Conservation (phyloP, 2,329 filamentous ascomycete species). For the Furcasterigmium sp. region DNA sequence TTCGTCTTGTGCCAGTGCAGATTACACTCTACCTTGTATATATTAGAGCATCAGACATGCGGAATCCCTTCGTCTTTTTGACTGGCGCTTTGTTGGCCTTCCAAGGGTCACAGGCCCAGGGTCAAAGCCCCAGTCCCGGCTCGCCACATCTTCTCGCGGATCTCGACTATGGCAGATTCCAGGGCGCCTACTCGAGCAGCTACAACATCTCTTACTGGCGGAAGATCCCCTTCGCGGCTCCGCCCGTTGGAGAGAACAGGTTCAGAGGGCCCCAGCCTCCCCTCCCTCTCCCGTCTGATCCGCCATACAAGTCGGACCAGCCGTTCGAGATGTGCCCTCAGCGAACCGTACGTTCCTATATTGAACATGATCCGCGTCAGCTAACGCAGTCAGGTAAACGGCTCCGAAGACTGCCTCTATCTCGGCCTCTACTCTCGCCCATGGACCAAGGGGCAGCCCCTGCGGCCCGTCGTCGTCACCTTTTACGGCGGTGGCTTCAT, state of each 20-base stretch:
- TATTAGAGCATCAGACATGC: no score
- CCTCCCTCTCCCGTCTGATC: conserved; percentile 31
- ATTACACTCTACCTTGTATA: no score
- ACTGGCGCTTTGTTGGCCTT: no score
- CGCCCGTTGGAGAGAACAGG: conserved; percentile 50
- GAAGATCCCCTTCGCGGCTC: conserved; percentile 56
- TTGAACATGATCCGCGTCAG: background rate
- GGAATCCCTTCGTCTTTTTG: no score
- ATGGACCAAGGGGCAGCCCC: conserved; percentile 36
- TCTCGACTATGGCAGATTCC: conserved; percentile 46
- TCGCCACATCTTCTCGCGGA: conserved; percentile 2
- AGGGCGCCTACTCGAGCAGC: conserved; percentile 40
- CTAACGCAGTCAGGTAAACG: conserved; percentile 43
- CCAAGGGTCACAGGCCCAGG: no score
- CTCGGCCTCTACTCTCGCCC: conserved; percentile 55
- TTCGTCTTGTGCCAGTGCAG: no score
- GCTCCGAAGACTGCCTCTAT: conserved; percentile 56
- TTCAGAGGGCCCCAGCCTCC: conserved; percentile 58
- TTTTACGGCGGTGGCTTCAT: conserved; percentile 61
- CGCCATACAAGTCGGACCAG: conserved; percentile 49
- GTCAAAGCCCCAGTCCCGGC: no score
- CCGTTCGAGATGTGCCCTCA: conserved; percentile 54
- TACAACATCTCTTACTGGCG: conserved; percentile 57
- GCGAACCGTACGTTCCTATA: conserved; percentile 33
- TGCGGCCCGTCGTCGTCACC: conserved; percentile 52